Evolutionary conservation across 352 stramenopile genomes (phyloP), one percentile per base, ranked within the genome.

Genomic region (Phytophthora pseudosyringae): DNA sequence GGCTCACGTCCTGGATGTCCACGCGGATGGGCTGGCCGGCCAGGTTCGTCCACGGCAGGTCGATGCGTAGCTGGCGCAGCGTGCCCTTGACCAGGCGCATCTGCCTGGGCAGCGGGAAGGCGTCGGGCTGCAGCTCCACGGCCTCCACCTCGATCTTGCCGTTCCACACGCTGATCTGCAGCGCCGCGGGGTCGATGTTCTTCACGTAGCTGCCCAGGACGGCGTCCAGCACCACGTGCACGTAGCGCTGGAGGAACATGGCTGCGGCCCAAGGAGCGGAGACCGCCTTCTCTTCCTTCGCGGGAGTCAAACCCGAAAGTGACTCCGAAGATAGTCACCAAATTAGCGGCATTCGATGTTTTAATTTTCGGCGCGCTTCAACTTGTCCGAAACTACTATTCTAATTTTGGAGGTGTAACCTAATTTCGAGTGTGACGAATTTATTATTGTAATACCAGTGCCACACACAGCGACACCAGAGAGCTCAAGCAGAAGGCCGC

Each of bases 151-250:
- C 82, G 61, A 95, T 89, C 76, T 92, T 85, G 43, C 86, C 86
- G 55, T 89, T 93, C 86, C 86, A 95, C 10, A 95, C 80, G 67
- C 81, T 91, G 74, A 95, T 92, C 72, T 90, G 83, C 38, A 95
- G 72, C 47, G 84, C 76, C 51, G 89, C 81, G n/a, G 86, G 83
- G 64, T 95, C 86, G 59, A 93, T 91, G 75, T 95, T 90, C 75
- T 93, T 93, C 13, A 95, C 83, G 61, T 95, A 95, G 59, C 71
- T 87, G 36, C 86, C 86, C 46, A 95, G 80, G 53, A 95, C 79
- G 11, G 84, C 85, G 53, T 95, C 85, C 68, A 95, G 76, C 63
- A 93, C 80, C 46, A 91, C 77, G 69, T 92, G 84, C 67, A 90
- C 81, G 65, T 95, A 95, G 59, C 86, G 82, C 77, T 95, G 82